These are phyloP conservation scores for Cardiosporidium cionae DNA, from an alignment of 169 alveolate species.

Conservation along the genomic window DNA sequence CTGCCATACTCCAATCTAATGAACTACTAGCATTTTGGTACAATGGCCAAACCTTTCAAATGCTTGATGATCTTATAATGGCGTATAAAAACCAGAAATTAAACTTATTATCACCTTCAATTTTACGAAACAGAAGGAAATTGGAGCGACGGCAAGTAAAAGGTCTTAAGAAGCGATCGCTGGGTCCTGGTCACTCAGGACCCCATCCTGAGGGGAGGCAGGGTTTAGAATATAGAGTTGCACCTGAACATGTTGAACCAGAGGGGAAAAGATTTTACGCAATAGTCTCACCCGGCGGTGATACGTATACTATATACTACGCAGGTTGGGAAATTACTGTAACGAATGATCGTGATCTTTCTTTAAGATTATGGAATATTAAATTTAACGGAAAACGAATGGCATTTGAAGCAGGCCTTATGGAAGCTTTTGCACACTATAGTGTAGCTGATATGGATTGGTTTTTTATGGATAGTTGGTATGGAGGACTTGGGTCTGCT, in stretches of 20 bases:
- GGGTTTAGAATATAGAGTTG: constrained; percentile 48
- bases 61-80: constrained; percentile 27
- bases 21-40: constrained; percentile 34
- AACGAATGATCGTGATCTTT: constrained; percentile 50
- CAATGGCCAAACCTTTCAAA: constrained; percentile 24
- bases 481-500: constrained; percentile 56
- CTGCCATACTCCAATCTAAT: too few relatives aligned
- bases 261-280: constrained; percentile 44
- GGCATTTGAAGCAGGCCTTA: constrained; percentile 47
- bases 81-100: constrained; percentile 29
- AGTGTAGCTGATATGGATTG: constrained; percentile 50
- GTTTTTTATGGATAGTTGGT: constrained; percentile 54
- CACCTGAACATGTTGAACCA: constrained; percentile 54
- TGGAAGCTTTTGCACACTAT: constrained; percentile 55
- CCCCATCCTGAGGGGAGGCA: constrained; percentile 26
- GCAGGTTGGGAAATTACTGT: constrained; percentile 47
- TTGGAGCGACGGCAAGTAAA: too few relatives aligned
- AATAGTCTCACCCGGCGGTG: constrained; percentile 28
- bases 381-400: constrained; percentile 41
- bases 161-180: too few relatives aligned
- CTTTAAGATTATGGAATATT: constrained; percentile 43
- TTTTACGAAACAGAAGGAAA: too few relatives aligned
- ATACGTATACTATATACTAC: constrained; percentile 36
- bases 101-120: too few relatives aligned
- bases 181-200: neutral